These are phyloP conservation scores for Globisporangium orthogonon DNA, from an alignment of 352 stramenopile genomes.

Conservation along the genomic window DNA sequence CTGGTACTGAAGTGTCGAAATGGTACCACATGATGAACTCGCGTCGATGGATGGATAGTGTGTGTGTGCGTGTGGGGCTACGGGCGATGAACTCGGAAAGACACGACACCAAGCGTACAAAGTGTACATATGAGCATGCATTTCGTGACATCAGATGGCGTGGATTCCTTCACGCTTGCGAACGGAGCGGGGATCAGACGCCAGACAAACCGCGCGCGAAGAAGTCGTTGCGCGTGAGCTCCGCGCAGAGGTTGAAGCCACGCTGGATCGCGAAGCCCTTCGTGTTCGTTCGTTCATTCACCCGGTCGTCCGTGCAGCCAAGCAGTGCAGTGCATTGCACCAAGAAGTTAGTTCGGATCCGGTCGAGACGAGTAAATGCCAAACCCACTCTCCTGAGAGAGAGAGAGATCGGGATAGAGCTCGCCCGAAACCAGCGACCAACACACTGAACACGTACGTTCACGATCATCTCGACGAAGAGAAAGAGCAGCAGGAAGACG, in stretches of 20 bases:
- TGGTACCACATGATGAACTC: too few relatives aligned
- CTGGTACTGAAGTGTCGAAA: too few relatives aligned
- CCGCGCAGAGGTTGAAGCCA: conserved; percentile 50
- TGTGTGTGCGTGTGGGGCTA: too few relatives aligned
- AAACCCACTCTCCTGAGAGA: too few relatives aligned
- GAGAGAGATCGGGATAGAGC: too few relatives aligned
- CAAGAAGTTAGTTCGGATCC: neutral
- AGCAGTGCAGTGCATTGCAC: neutral
- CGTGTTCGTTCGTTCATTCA: neutral
- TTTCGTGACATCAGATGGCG: too few relatives aligned
- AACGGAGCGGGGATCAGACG: conserved; percentile 1
- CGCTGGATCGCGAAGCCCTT: conserved; percentile 51
- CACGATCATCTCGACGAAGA: conserved; percentile 44
- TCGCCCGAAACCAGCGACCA: too few relatives aligned
- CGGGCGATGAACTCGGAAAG: too few relatives aligned
- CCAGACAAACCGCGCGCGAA: conserved; percentile 27
- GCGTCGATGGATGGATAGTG: too few relatives aligned
- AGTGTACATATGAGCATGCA: neutral
- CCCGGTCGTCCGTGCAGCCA: too few relatives aligned
- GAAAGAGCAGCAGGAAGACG: conserved; percentile 55
- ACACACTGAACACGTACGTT: conserved; percentile 29
- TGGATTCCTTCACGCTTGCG: neutral
- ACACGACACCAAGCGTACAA: neutral
- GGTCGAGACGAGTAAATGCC: too few relatives aligned
- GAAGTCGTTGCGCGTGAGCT: conserved; percentile 68